Evolutionary conservation across 306 rosid genomes (phyloP).

Genomic region (Quercus bicolor): DNA sequence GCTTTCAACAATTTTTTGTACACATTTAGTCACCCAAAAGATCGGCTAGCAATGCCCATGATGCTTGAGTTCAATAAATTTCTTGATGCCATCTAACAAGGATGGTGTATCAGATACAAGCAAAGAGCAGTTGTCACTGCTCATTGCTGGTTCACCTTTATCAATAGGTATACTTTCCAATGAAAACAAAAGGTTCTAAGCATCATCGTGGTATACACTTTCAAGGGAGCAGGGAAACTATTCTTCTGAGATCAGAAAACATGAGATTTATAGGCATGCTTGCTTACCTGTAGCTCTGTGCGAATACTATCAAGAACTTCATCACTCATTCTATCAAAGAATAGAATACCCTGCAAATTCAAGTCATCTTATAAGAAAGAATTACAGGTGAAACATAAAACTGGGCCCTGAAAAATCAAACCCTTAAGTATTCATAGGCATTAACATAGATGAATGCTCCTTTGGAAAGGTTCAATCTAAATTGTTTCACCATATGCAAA

Average conservation of each 20-base stretch:
- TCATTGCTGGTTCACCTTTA: neutral
- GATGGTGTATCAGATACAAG: neutral
- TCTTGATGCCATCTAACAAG: neutral
- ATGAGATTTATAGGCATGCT: constrained; percentile 3
- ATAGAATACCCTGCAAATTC: constrained; percentile 70
- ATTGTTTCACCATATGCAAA: neutral
- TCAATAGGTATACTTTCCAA: neutral
- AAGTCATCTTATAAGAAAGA: constrained; percentile 8
- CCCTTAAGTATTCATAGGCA: neutral
- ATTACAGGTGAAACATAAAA: neutral
- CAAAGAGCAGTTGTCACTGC: neutral
- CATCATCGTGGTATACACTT: neutral
- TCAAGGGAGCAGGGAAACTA: neutral
- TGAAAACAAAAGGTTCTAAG: neutral
- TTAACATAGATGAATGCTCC: neutral
- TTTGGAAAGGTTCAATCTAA: neutral
- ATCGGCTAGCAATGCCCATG: neutral
- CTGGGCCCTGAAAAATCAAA: neutral
- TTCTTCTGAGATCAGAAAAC: neutral
- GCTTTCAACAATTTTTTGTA: neutral
- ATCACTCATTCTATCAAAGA: constrained; percentile 93
- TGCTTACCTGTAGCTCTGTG: constrained; percentile 60
- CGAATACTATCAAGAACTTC: constrained; percentile 58
- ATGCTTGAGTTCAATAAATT: neutral
- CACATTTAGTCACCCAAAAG: neutral